A percentile compares a stretch with the other conserved stretches of the same genome.
These are phyloP conservation scores for Boletus tomentosulus DNA, from an alignment of 768 basidiomycete genomes.

Conservation along the genomic window DNA sequence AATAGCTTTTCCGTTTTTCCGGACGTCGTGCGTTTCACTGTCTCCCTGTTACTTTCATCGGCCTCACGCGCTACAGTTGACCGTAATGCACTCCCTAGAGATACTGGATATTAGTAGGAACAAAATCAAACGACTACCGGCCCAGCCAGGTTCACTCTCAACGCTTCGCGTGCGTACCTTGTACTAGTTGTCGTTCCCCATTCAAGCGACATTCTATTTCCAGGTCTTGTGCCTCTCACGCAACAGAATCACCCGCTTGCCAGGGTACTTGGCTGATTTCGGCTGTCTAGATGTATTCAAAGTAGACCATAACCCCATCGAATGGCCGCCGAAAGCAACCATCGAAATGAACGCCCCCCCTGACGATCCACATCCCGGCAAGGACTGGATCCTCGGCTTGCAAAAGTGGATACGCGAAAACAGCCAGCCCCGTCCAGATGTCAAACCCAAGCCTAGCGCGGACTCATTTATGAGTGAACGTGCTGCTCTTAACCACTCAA, in stretches of 20 bases:
- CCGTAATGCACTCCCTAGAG: constrained; percentile 81
- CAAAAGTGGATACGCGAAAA: constrained; percentile 74
- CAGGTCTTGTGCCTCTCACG: constrained; percentile 84
- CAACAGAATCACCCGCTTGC: constrained; percentile 80
- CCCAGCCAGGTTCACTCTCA: constrained; percentile 71
- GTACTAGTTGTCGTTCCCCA: not conserved
- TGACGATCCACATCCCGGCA: constrained; percentile 50
- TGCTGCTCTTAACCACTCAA: constrained; percentile 31
- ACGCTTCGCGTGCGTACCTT: constrained; percentile 59
- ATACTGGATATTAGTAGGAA: constrained; percentile 94
- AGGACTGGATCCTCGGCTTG: constrained; percentile 67
- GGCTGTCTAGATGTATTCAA: constrained; percentile 71
- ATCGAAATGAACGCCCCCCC: constrained; percentile 41
- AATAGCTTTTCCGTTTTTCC: constrained; percentile 84
- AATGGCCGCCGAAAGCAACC: constrained; percentile 79
- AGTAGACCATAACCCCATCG: constrained; percentile 86
- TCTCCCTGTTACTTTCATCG: constrained; percentile 1
- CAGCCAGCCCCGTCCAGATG: constrained; percentile 29
- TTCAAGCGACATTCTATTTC: constrained; percentile 1
- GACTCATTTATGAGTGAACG: constrained; percentile 50
- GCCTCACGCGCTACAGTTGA: constrained; percentile 51
- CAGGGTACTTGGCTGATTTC: constrained; percentile 74
- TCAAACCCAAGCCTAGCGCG: constrained; percentile 35
- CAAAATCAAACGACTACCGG: constrained; percentile 76
- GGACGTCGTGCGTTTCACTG: constrained; percentile 61